phyloP scores from a whole-genome alignment of 352 stramenopile genomes.

The Pseudoperonospora humuli region DNA sequence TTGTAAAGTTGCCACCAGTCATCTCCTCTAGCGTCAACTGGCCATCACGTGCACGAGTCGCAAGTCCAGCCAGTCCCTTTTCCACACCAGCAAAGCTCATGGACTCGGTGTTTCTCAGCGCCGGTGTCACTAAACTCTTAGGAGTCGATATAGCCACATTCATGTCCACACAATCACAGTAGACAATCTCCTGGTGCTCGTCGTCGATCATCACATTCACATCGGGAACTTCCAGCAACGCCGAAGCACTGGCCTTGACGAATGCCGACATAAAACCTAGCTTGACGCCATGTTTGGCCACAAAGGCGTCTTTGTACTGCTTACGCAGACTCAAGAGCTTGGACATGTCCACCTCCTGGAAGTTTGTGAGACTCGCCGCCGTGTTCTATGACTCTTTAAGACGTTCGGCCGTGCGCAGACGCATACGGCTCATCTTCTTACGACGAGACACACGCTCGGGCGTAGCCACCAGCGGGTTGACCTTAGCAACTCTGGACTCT shows the following conservation, averaged over 20 bases:
- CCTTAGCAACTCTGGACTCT: conserved; percentile 15
- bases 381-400: conserved; percentile 99
- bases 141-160: conserved; percentile 96
- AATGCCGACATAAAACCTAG: conserved; percentile 99
- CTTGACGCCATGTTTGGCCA: conserved; percentile 97
- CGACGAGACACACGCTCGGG: conserved; percentile 45
- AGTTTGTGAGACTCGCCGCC: conserved; percentile 97
- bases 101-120: conserved; percentile 95
- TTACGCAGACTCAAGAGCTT: conserved; percentile 92
- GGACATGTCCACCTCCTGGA: conserved; percentile 99
- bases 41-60: conserved; percentile 54
- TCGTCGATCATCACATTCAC: conserved; percentile 99
- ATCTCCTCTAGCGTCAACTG: conserved; percentile 69
- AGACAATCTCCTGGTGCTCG: conserved; percentile 96
- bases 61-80: conserved; percentile 92
- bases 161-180: conserved; percentile 98
- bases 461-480: conserved; percentile 43
- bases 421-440: conserved; percentile 99
- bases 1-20: conserved; percentile 90
- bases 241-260: conserved; percentile 92
- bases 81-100: conserved; percentile 99
- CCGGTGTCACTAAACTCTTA: conserved; percentile 95
- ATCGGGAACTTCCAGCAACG: conserved; percentile 90
- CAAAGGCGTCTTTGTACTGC: conserved; percentile 95
- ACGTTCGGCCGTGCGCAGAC: conserved; percentile 92